Evolutionary conservation across 345 rosid species (phyloP).

Genomic region (Noccaea bulbosa): DNA sequence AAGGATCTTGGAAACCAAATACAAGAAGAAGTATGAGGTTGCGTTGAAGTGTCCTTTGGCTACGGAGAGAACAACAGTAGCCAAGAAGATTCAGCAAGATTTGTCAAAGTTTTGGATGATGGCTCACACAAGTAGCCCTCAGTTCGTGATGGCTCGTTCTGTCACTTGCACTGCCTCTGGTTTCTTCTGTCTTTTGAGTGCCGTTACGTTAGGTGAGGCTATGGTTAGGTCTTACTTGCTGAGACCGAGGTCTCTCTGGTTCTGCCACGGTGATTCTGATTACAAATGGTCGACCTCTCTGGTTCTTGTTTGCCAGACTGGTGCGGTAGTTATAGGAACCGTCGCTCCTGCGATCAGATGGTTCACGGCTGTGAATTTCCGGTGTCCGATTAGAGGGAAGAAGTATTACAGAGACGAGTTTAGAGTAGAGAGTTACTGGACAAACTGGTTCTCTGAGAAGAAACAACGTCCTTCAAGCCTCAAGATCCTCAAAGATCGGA

Average conservation of each 20-base stretch:
- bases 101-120: conserved; percentile 81
- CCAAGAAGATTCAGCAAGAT: conserved; percentile 56
- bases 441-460: conserved; percentile 58
- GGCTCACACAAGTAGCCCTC: conserved; percentile 89
- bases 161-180: conserved; percentile 80
- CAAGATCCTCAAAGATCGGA: conserved; percentile 41
- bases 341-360: conserved; percentile 76
- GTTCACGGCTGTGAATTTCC: conserved; percentile 73
- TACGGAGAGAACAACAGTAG: conserved; percentile 40
- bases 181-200: conserved; percentile 70
- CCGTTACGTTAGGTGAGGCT: conserved; percentile 64
- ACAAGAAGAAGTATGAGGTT: conserved; percentile 30
- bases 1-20: neutral
- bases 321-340: conserved; percentile 64
- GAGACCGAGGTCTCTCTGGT: conserved; percentile 54
- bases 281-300: conserved; percentile 73
- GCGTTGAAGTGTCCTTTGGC: conserved; percentile 55
- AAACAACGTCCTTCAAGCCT: conserved; percentile 62
- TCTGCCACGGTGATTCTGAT: conserved; percentile 77
- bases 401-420: conserved; percentile 41
- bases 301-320: conserved; percentile 61
- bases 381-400: conserved; percentile 57
- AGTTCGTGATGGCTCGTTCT: conserved; percentile 78
- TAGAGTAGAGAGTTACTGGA: conserved; percentile 74
- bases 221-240: conserved; percentile 61